Evolutionary conservation across 805 yeast genomes (phyloP), one percentile per base, ranked within the genome.

Genomic region (Cyberlindnera subsufficiens): DNA sequence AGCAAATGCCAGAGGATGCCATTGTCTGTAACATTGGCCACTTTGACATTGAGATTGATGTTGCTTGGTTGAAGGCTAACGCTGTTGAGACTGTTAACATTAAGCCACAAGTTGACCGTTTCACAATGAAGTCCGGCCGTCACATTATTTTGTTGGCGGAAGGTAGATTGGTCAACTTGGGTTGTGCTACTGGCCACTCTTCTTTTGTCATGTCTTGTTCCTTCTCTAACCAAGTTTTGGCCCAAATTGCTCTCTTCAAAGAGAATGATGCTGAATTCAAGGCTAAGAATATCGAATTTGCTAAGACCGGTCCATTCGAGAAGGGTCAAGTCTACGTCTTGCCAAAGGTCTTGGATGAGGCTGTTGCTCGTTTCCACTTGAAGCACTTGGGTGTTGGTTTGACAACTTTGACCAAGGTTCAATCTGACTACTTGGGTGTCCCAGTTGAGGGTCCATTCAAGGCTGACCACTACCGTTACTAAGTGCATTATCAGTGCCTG

Each of bases 21-120:
- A 93, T 91, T 69, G 99, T 91, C 54, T 93, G 96, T 77, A 91
- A 91, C 95, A 91, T 91, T 74, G 99, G 99, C 71, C 99, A 91
- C 77, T 91, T 91, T 61, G 99, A 91, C 74, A 88, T 93, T 65
- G 99, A 91, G 80, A 93, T 91, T 61, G 99, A 91, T 72, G 98
- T 91, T 61, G 98, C 98, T 65, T 90, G 97, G 96, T 78, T 91
- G 71, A 89, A 89, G 81, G 85, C 81, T 47, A 88, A 89, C 72
- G 96, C 97, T 63, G 79, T 75, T 69, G 87, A 88, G 60, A 90
- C 84, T 68, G 91, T 88, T 67, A 89, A 90, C 87, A 90, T 91
- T 75, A 91, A 91, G 79, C 97, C 98, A 63, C 97, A 90, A 75
- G 99, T 91, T 64, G 99, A 91, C 85, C 87, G 99, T 77, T 91